Evolutionary conservation across 176 grass and related monocot species (phyloP).

Genomic region (Aechmea fasciata): DNA sequence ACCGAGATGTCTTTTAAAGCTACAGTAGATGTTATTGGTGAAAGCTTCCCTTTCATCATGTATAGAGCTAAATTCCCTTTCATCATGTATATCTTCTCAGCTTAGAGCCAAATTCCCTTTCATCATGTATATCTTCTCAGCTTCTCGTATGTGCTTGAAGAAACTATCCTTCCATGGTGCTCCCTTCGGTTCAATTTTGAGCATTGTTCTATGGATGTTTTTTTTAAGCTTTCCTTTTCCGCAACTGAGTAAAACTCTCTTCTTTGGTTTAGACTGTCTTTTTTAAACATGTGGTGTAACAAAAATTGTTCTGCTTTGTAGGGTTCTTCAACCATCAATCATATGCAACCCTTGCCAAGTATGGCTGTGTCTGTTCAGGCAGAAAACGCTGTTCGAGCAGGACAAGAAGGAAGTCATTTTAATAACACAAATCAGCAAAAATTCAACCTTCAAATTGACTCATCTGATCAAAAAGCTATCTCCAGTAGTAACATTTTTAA

Average conservation of each 20-base stretch:
- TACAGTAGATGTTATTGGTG: too few relatives aligned
- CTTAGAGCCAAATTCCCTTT: too few relatives aligned
- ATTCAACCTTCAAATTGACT: conserved; percentile 8
- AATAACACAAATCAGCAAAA: conserved; percentile 14
- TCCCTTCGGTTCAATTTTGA: too few relatives aligned
- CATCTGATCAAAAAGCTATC: conserved; percentile 31
- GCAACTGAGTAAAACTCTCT: background rate
- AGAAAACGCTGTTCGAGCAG: background rate
- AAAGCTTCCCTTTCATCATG: too few relatives aligned
- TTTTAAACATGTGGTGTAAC: background rate
- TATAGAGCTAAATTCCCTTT: too few relatives aligned
- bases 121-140: too few relatives aligned
- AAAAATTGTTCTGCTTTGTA: background rate
- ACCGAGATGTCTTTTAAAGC: too few relatives aligned
- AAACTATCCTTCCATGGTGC: too few relatives aligned
- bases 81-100: too few relatives aligned
- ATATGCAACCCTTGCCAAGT: conserved; percentile 6
- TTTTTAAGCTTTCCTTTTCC: too few relatives aligned
- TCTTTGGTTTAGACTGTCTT: background rate
- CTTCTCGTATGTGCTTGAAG: too few relatives aligned
- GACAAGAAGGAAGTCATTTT: background rate
- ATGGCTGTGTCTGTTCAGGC: background rate
- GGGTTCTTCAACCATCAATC: conserved; percentile 1
- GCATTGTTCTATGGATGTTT: too few relatives aligned
- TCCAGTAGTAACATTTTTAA: conserved; percentile 19